Percentiles rank a stretch among this genome's conserved stretches.
phyloP scores from a whole-genome alignment of 1,139 yeast genomes.

The Kazachstania sp. region DNA sequence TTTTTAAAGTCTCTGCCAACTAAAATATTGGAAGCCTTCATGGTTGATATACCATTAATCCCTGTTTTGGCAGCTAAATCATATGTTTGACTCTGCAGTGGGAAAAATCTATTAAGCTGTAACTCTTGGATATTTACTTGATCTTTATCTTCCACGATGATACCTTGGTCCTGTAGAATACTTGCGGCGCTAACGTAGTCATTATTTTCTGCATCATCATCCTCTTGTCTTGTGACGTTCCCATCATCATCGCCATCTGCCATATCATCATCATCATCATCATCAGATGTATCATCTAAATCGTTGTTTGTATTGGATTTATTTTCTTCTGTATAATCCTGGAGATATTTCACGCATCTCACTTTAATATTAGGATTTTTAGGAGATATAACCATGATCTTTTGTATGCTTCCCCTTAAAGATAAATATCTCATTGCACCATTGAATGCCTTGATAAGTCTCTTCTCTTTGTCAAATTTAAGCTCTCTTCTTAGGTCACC shows the following conservation, averaged over 20 bases:
- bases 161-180: conserved; percentile 26
- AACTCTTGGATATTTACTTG: conserved; percentile 17
- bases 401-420: conserved; percentile 48
- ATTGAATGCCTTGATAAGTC: conserved; percentile 43
- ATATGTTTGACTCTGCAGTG: conserved; percentile 55
- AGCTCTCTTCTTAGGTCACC: conserved; percentile 58
- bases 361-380: conserved; percentile 38
- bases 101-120: conserved; percentile 46
- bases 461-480: conserved; percentile 41
- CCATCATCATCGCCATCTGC: conserved; percentile 23
- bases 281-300: conserved; percentile 4
- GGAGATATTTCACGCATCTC: conserved; percentile 52
- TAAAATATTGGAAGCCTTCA: conserved; percentile 41
- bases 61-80: conserved; percentile 38
- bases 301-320: background rate
- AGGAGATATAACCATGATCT: conserved; percentile 49
- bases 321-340: conserved; percentile 37
- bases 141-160: conserved; percentile 26
- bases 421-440: conserved; percentile 39
- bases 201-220: conserved; percentile 21
- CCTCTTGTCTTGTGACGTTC: conserved; percentile 13
- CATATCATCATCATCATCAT: conserved; percentile 10
- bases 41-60: conserved; percentile 47
- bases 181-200: conserved; percentile 30
- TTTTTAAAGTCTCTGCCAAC: conserved; percentile 50